Evolutionary conservation across 2,329 filamentous ascomycete genomes (phyloP).

Genomic region (Pseudodiploospora longispora): DNA sequence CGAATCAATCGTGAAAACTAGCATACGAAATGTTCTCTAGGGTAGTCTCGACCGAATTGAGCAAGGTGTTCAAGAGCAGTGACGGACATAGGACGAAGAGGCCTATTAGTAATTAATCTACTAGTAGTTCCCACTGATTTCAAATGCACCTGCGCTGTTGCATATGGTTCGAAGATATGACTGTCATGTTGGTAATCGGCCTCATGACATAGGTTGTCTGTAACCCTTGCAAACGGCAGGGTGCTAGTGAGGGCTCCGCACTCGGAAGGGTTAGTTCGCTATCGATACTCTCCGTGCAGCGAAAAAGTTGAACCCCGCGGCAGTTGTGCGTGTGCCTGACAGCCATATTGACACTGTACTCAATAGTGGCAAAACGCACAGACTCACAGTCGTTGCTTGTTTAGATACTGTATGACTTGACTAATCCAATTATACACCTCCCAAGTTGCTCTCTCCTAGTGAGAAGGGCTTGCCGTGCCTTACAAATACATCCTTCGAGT

Average conservation of each 20-base stretch:
- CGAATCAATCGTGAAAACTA: too few species aligned
- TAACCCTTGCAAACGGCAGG: background rate
- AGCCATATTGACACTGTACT: conserved; percentile 1
- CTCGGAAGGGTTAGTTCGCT: conserved; percentile 6
- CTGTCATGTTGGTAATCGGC: conserved; percentile 6
- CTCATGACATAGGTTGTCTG: background rate
- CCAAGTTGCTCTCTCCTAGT: background rate
- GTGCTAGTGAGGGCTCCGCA: conserved; percentile 5
- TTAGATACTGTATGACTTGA: conserved; percentile 1
- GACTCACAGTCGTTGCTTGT: background rate
- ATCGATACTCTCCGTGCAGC: conserved; percentile 6
- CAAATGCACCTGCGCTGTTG: too few species aligned
- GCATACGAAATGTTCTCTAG: too few species aligned
- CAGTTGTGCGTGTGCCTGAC: background rate
- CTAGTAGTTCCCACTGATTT: too few species aligned
- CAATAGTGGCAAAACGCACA: background rate
- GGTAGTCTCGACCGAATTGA: too few species aligned
- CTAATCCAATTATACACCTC: conserved; percentile 1
- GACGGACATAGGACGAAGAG: too few species aligned
- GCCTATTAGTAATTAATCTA: too few species aligned
- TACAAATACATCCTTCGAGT: background rate
- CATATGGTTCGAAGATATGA: background rate
- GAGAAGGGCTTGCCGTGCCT: background rate
- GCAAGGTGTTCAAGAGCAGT: too few species aligned
- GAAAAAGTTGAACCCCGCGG: background rate